Base-by-base conservation (phyloP, 78 protist species). In the Planoprotostelium fungivorum region DNA sequence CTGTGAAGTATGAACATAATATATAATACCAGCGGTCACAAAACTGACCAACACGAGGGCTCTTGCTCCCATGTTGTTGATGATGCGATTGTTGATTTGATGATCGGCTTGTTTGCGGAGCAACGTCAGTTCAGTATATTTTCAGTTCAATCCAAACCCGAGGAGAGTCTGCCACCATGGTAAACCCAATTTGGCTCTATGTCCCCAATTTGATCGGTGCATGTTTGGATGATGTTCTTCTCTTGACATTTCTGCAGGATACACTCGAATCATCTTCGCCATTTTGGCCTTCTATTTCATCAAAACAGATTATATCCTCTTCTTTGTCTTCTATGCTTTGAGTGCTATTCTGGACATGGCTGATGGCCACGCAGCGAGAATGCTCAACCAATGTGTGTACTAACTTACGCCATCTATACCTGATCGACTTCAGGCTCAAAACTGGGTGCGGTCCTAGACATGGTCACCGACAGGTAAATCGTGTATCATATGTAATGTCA, bases 401-500 rank as follows among this genome's bases (percentile, higher is more conserved):
- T 10, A 1, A 63, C 38, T 88, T 23, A 37, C n/a, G 37, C 29
- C 10, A 88, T 88, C 34, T 88, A 34, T 87, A 16, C 28, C 34
- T 87, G 38, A n/a, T 36, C 1, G 16, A 16, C 35, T 9, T 63
- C 37, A 92, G 94, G 94, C 88, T 92, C 94, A 86, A 90, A 87
- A 87, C 93, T 97, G 51, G 98, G 98, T 9, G 97, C 98, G 28
- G 63, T 95, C 38, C 92, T 97, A 31, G 98, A 97, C 93, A 97
- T 97, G 98, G 84, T 97, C 38, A 95, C 97, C 35, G 98, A 97
- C 73, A 51, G 73, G 73, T 51, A 25, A 51, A 16, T 51, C n/a
- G 73, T 16, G 16, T 51, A 51, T 25, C 73, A 51, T 51, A 51
- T 25, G 16, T 51, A 5, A 16, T 16, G 73, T 51, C 5, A 51